Base-by-base conservation (phyloP, 1,284 basidiomycete genomes). In the Trametes versicolor region DNA sequence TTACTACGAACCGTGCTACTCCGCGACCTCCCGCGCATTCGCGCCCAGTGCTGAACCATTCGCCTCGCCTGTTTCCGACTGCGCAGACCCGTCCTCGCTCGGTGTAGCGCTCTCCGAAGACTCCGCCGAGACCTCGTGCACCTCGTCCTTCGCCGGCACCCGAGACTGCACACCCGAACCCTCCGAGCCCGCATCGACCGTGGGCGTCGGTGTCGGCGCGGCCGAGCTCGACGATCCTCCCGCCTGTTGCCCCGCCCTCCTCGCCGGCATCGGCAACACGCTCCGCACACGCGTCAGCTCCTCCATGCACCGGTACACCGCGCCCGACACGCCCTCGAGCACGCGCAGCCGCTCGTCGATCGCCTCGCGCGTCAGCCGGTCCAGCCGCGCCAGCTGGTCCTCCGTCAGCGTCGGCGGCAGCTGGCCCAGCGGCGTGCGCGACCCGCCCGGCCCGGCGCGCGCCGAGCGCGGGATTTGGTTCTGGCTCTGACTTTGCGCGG, bases 271-370 rank as follows among this genome's bases (percentile, higher is more conserved):
- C 8, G 92, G 90, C 53, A 94, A 80, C 19, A 86, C 81, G 69
- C 93, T 95, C 70, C 91, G 82, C 74, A 94, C 80, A 66, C 87
- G 80, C 74, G 90, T 85, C 63, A 97, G 80, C 70, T 96, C 93
- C 72, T 93, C 91, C 56, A 93, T 84, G 68, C 93, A 90, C 21
- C 84, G 81, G 74, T 86, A 87, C 15, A 95, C 82, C 13, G 87
- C 84, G 36, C 81, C 81, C 53, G 93, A 92, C 34, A 96, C 89
- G 36, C 87, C 84, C 77, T 93, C 90, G 32, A 97, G 78, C 29
- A 94, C 84, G 48, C 87, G 82, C 64, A 97, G 78, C 62, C 94
- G 85, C 75, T 95, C 93, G 68, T 96, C 92, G 53, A 97, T 92
- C 4, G 91, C 91, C 70, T 92, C 90, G 53, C 93, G 81, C 23